Base-by-base conservation (phyloP, 1,284 basidiomycete species). In the Pterula multifida region DNA sequence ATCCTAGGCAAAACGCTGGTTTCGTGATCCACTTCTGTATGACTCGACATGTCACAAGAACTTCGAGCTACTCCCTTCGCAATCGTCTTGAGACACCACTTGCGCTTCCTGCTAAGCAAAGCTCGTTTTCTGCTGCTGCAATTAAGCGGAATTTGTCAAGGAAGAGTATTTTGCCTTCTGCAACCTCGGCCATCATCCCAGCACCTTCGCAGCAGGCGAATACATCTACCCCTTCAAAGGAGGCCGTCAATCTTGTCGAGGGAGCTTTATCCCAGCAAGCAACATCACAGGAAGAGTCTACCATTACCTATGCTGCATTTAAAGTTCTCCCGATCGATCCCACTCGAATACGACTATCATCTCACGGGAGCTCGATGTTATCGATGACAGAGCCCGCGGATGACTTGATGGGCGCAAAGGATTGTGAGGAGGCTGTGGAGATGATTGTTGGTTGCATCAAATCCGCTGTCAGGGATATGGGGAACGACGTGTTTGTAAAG, bases 1-100 rank as follows among this genome's bases (percentile, higher is more conserved):
- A 95, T 63, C 79, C 85, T 0, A 60, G 72, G 9, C 89, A 95
- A 65, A 97, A 96, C 59, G 82, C 83, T 36, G 93, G 93, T 0
- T 90, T 96, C 61, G 64, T 81, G 2, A 64, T 96, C 49, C 74
- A 73, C 19, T 97, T 90, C 79, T 72, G 76, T 32, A 79, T 78
- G 45, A 69, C 73, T 0, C 70, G 76, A 49, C 79, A 87, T 62
- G 71, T 79, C 52, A 85, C 85, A 0, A 78, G 90, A 23, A 73
- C 83, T 42, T 82, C 82, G 28, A 91, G 86, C 52, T 94, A 94
- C 65, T 91, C 90, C 1, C 70, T 94, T 39, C 73, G 81, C 49
- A 93, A 92, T 65, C 74, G 65, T 54, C 53, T 79, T 1, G 71
- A 72, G 39, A 55, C 60, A 55, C 25, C 25, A 36, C 48, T 59